Conservation (phyloP, 2,329 filamentous ascomycete species). For the Stenocarpella maydis region DNA sequence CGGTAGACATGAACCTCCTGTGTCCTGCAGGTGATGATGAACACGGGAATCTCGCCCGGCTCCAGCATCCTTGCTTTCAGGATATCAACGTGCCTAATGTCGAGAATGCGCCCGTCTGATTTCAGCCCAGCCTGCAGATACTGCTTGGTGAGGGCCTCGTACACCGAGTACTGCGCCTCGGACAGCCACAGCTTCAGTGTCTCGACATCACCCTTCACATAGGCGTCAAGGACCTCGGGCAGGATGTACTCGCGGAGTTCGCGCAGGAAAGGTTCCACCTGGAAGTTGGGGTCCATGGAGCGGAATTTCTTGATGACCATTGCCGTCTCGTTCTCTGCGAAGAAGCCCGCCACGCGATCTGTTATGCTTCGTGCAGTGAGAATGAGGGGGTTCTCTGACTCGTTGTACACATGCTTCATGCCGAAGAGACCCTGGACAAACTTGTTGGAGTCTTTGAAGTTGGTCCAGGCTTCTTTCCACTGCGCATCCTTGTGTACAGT, state of each 20-base stretch:
- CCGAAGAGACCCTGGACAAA: conserved; percentile 88
- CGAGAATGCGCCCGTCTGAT: conserved; percentile 92
- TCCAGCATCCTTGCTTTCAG: conserved; percentile 82
- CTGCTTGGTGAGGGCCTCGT: conserved; percentile 95
- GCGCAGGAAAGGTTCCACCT: conserved; percentile 91
- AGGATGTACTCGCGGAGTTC: conserved; percentile 98
- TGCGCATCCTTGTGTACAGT: conserved; percentile 96
- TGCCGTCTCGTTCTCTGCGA: conserved; percentile 97
- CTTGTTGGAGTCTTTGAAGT: conserved; percentile 90
- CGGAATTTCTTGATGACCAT: conserved; percentile 98
- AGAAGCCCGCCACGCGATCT: conserved; percentile 92
- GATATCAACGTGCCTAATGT: conserved; percentile 94
- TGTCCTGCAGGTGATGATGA: conserved; percentile 95
- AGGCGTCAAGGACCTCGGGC: conserved; percentile 95
- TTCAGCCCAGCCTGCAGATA: conserved; percentile 93
- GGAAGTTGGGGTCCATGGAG: conserved; percentile 93
- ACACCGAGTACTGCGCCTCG: conserved; percentile 94
- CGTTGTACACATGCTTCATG: conserved; percentile 87
- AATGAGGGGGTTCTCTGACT: conserved; percentile 96
- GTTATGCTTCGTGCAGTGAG: conserved; percentile 93
- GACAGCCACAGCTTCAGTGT: conserved; percentile 95
- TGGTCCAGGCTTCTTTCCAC: conserved; percentile 98
- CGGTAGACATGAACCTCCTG: conserved; percentile 98
- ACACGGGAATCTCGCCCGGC: conserved; percentile 89
- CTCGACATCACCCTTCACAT: conserved; percentile 94